Percentiles rank a stretch among this genome's conserved stretches.
Evolutionary conservation across 2,329 filamentous ascomycete genomes (phyloP).

Genomic region (Dothideomycetes sp.): DNA sequence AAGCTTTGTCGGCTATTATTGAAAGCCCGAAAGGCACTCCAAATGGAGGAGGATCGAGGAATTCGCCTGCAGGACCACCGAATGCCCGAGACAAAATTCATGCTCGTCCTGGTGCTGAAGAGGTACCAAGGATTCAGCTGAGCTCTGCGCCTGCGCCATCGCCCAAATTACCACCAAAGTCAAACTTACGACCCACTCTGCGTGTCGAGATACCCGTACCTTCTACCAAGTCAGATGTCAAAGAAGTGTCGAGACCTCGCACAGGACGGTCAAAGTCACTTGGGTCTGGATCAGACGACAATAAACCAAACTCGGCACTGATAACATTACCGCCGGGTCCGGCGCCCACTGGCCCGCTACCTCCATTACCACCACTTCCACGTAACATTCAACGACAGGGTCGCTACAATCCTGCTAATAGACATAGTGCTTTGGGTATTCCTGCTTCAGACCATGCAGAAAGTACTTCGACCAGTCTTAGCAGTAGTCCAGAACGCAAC

Average conservation of each 20-base stretch:
- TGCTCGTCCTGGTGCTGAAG: background rate
- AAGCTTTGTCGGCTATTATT: conserved; percentile 29
- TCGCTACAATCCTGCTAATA: conserved; percentile 12
- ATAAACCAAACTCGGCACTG: conserved; percentile 17
- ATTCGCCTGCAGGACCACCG: conserved; percentile 1
- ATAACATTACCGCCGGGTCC: conserved; percentile 20
- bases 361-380: conserved; percentile 32
- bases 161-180: conserved; percentile 5
- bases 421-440: conserved; percentile 4
- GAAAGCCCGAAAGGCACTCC: conserved; percentile 28
- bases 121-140: too few relatives aligned
- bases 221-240: conserved; percentile 14
- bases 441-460: conserved; percentile 2
- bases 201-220: background rate
- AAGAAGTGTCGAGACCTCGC: background rate
- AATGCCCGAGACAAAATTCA: background rate
- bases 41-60: background rate
- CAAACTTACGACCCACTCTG: background rate
- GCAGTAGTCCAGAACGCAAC: conserved; percentile 8
- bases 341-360: conserved; percentile 34
- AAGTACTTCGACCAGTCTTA: conserved; percentile 4
- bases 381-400: conserved; percentile 19
- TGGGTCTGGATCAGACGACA: conserved; percentile 18
- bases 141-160: too few relatives aligned
- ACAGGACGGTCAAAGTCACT: conserved; percentile 22